These are phyloP conservation scores for Bryum argenteum DNA, from an alignment of 225 moss, liverwort and hornwort species.

Conservation along the genomic window DNA sequence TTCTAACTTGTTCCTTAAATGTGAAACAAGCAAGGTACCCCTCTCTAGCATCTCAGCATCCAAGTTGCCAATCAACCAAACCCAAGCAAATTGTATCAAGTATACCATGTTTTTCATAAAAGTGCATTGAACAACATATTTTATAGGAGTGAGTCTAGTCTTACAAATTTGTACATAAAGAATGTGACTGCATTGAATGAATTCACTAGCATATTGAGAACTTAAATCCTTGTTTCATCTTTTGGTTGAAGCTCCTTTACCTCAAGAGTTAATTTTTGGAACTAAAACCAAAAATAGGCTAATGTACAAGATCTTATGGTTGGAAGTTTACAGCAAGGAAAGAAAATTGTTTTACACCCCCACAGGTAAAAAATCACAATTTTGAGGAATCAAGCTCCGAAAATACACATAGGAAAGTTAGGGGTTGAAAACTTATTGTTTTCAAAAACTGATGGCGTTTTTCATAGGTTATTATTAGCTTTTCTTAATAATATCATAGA, in stretches of 20 bases:
- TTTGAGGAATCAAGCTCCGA: too few relatives aligned
- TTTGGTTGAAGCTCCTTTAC: not conserved
- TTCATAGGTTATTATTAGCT: too few relatives aligned
- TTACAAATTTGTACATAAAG: not conserved
- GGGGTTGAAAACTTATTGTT: too few relatives aligned
- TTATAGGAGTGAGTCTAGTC: not conserved
- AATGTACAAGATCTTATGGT: too few relatives aligned
- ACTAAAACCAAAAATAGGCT: not conserved
- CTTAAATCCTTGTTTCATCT: not conserved
- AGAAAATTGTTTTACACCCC: too few relatives aligned
- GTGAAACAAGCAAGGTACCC: conserved; percentile 4
- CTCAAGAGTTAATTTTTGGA: too few relatives aligned
- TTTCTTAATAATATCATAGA: too few relatives aligned
- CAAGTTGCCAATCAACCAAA: conserved; percentile 6
- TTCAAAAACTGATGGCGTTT: too few relatives aligned
- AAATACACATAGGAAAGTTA: too few relatives aligned
- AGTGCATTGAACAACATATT: not conserved
- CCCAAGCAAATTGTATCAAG: not conserved
- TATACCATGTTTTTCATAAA: not conserved
- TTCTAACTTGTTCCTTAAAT: too few relatives aligned
- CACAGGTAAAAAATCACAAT: too few relatives aligned
- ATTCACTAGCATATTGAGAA: not conserved
- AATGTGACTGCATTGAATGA: not conserved
- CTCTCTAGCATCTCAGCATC: not conserved
- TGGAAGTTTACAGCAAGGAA: too few relatives aligned